These are phyloP conservation scores for Coemansia sp. DNA, from an alignment of 192 early-diverging fungal species.

Conservation along the genomic window DNA sequence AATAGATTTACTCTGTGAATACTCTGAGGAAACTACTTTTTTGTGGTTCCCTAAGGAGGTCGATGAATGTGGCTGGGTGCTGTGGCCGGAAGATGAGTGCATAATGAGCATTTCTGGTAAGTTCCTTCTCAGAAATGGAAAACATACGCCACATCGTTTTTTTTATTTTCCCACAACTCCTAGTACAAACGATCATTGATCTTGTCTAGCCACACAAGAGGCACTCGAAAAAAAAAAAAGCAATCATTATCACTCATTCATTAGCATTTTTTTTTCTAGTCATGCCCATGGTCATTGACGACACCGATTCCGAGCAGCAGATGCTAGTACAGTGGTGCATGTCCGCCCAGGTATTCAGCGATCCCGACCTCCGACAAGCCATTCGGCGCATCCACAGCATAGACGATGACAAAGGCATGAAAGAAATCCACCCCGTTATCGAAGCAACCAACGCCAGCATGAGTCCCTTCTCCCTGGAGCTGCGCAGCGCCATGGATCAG, in stretches of 20 bases:
- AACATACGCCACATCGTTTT: too few species aligned
- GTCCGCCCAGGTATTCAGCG: conserved; percentile 31
- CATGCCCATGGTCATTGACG: background rate
- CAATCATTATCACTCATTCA: background rate
- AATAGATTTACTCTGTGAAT: too few species aligned
- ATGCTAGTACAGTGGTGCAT: conserved; percentile 50
- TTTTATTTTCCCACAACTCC: too few species aligned
- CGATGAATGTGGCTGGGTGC: too few species aligned
- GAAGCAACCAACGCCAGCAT: conserved; percentile 20
- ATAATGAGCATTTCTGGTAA: too few species aligned
- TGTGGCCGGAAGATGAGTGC: too few species aligned
- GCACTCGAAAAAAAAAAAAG: background rate
- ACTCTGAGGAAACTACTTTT: too few species aligned
- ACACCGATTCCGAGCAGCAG: background rate
- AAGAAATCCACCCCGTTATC: background rate
- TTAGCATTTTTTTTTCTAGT: background rate
- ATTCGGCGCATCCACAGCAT: conserved; percentile 16
- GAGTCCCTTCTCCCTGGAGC: conserved; percentile 23
- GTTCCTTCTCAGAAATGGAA: too few species aligned
- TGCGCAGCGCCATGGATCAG: conserved; percentile 40
- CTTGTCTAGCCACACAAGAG: too few species aligned
- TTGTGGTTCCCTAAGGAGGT: too few species aligned
- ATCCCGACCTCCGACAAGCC: conserved; percentile 10
- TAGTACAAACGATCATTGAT: too few species aligned
- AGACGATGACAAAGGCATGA: background rate